Evolutionary conservation across 768 basidiomycete species (phyloP), one percentile per base, ranked within the genome.

Genomic region (Austroboletus festivus): DNA sequence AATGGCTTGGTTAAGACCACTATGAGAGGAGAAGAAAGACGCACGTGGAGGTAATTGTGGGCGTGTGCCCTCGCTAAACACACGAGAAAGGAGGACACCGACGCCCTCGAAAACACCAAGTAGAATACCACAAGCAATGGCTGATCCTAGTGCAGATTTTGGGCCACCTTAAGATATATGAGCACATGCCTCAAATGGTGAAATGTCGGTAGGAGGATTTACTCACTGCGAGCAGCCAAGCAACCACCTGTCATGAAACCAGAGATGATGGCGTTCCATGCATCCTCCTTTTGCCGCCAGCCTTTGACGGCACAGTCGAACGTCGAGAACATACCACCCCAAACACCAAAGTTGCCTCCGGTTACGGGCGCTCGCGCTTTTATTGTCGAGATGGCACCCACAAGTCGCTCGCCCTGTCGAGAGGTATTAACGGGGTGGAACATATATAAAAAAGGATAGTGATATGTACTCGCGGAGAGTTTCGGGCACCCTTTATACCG

Each of bases 231-330:
- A 53, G 89, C 80, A 49, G 95, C 96, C 46, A 97, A 71, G 68
- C 90, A 94, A 47, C 96, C 96, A 70, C 96, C 96, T 10, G 96
- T 98, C 84, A 96, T 81, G 73, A 99, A 99, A 38, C 96, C 96
- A 21, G 93, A 93, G 44, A 96, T 86, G 61, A 99, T 98, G 35
- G 93, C 93, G 64, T 99, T 99, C 93, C 93, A 99, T 44, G 95
- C 89, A 68, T 96, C 94, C 71, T 96, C 93, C 67, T 97, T 96
- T 74, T 96, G 93, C 67, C 93, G 79, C 75, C 83, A 91, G 13
- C 93, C 91, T 71, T 99, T 98, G 58, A 99, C 88, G 1, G 93
- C 93, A 68, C 96, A 99, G 69, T 98, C 96, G 59, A 96, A 99
- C 28, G 92, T 89, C 38, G 93, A 97, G 69, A 99, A 99, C 83